Conservation (phyloP, 2,329 filamentous ascomycete species). For the Bretziella fagacearum region DNA sequence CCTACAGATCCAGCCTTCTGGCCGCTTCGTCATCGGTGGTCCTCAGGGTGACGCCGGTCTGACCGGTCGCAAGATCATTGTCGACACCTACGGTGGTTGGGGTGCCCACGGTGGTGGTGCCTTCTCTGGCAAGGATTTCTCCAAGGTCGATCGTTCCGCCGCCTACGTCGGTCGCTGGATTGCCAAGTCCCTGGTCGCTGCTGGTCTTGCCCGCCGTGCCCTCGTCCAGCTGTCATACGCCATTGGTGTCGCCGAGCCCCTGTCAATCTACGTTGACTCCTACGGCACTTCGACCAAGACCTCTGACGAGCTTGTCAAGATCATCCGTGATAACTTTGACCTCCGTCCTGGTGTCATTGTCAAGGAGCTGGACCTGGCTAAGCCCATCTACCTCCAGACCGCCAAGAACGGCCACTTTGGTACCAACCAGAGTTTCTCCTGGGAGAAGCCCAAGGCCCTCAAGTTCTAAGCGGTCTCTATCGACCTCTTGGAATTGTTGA, state of each 20-base stretch:
- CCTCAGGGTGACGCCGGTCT: constrained; percentile 98
- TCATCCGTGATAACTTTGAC: constrained; percentile 94
- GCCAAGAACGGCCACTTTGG: constrained; percentile 99
- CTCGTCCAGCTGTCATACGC: constrained; percentile 98
- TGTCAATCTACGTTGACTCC: constrained; percentile 93
- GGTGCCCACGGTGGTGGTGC: constrained; percentile 99
- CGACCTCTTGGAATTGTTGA: constrained; percentile 1
- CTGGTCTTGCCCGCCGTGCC: constrained; percentile 75
- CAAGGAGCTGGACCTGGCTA: constrained; percentile 84
- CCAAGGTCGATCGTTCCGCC: constrained; percentile 97
- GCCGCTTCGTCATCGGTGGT: constrained; percentile 96
- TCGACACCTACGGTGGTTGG: constrained; percentile 99
- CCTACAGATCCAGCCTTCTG: constrained; percentile 73
- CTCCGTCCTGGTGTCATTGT: constrained; percentile 96
- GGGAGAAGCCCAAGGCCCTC: constrained; percentile 95
- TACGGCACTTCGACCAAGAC: constrained; percentile 87
- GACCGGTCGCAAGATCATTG: constrained; percentile 97
- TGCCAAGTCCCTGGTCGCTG: constrained; percentile 88
- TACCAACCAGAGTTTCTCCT: constrained; percentile 91
- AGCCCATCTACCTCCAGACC: constrained; percentile 95
- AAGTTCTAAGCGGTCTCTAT: constrained; percentile 53
- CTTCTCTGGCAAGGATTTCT: constrained; percentile 99
- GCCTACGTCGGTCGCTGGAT: constrained; percentile 98
- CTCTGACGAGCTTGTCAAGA: constrained; percentile 84
- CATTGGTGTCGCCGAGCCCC: constrained; percentile 95